Percentiles rank a stretch among this genome's conserved stretches.
phyloP scores from a whole-genome alignment of 768 basidiomycete species.

The Podaxis mareebaensis region DNA sequence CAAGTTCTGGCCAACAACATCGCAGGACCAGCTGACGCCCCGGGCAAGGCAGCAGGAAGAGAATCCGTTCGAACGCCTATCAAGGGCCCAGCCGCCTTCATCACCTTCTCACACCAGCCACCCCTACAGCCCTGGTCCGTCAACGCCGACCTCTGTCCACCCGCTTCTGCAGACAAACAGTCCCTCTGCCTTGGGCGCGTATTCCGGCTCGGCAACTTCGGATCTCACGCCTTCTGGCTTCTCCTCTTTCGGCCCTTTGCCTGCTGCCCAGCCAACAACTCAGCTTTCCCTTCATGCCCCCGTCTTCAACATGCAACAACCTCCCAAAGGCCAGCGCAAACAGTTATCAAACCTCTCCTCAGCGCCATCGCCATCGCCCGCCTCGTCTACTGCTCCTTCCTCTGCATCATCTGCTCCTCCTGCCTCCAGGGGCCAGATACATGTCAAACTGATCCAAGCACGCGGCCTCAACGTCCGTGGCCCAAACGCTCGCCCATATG shows the following conservation, averaged over 20 bases:
- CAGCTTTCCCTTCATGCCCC: slow-evolving; percentile 83
- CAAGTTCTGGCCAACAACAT: slow-evolving; percentile 62
- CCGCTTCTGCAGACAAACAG: slow-evolving; percentile 35
- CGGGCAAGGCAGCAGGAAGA: slow-evolving; percentile 39
- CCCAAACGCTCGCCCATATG: slow-evolving; percentile 74
- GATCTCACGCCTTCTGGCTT: slow-evolving; percentile 45
- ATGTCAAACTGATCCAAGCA: slow-evolving; percentile 94
- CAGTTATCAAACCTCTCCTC: slow-evolving; percentile 32
- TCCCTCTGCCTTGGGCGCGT: slow-evolving; percentile 29
- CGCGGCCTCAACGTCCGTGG: slow-evolving; percentile 77
- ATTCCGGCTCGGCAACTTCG: slow-evolving; percentile 37
- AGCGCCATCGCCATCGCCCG: slow-evolving; percentile 41
- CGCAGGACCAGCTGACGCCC: slow-evolving; percentile 63
- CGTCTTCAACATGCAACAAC: slow-evolving; percentile 77
- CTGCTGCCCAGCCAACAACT: slow-evolving; percentile 55
- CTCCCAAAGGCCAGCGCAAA: slow-evolving; percentile 40
- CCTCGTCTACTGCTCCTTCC: slow-evolving; percentile 28
- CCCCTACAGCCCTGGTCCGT: slow-evolving; percentile 20
- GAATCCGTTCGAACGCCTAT: slow-evolving; percentile 61
- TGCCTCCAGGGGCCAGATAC: slow-evolving; percentile 71
- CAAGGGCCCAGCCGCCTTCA: too few relatives aligned
- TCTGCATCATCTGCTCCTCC: slow-evolving; percentile 29
- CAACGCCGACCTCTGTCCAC: slow-evolving; percentile 36
- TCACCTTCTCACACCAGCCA: slow-evolving; percentile 11
- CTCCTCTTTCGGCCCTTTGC: slow-evolving; percentile 47